Evolutionary conservation across 768 basidiomycete species (phyloP), one percentile per base, ranked within the genome.

Genomic region (Leccinum arenicola): DNA sequence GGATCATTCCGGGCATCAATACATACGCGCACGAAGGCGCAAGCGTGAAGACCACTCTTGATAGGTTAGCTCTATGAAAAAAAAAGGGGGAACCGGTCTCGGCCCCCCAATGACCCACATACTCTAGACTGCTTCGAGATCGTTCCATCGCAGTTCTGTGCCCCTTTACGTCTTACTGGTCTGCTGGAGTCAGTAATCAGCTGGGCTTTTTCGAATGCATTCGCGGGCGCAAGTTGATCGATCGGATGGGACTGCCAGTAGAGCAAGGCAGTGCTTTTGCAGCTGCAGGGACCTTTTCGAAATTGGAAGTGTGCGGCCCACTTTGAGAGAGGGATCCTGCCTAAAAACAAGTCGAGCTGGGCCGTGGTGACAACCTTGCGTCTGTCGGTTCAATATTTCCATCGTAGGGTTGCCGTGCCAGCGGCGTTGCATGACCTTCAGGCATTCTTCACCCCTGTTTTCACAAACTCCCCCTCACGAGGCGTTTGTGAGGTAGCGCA

Each of bases 1-100:
- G 69, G 69, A 70, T 71, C 69, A 69, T 65, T 50, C 69, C 69
- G 69, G 61, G 61, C 29, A 58, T 63, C 63, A 61, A 59, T 49
- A n/a, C 48, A 43, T 43, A 43, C 27, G 5, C 52, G 43, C 59
- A 23, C 47, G 19, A 25, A 45, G 55, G 69, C 64, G 64, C 36
- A 64, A 63, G 48, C 40, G 54, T 62, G 63, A 64, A 31, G 50
- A 47, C 15, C 27, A 55, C 64, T 52, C 38, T 57, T 58, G 56
- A 47, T 51, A 48, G 33, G 40, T 43, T 19, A 10, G n/a, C 53
- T 52, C 48, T 31, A 56, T 45, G 43, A 35, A 58, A 27, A 58
- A 27, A 58, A 31, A 48, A 49, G 31, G 45, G 36, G 33, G 55
- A 33, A 21, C 15, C 5, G 33, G 27, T 15, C 43, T 43, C 15